Percentiles rank a stretch among this genome's conserved stretches.
These are phyloP conservation scores for Cyclotella atomus DNA, from an alignment of 108 stramenopile species.

Conservation along the genomic window DNA sequence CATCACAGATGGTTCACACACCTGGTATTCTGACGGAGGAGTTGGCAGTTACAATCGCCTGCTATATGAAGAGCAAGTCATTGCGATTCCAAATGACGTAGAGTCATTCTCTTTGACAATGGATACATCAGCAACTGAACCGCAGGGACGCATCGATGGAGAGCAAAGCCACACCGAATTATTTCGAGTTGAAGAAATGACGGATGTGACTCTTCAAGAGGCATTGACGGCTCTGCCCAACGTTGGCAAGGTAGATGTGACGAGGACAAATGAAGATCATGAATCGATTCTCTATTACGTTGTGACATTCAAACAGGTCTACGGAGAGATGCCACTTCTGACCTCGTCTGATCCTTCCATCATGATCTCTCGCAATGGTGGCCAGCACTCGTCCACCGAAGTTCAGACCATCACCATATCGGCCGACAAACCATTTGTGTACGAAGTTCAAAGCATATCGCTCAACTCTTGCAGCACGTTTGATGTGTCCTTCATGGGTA, in stretches of 20 bases:
- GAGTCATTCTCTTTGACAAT: constrained; percentile 43
- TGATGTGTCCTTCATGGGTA: constrained; percentile 33
- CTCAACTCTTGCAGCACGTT: constrained; percentile 24
- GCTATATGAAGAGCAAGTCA: constrained; percentile 62
- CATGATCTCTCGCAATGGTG: constrained; percentile 33
- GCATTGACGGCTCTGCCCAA: constrained; percentile 54
- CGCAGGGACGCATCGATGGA: constrained; percentile 37
- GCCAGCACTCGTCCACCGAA: constrained; percentile 69
- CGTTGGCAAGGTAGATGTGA: constrained; percentile 67
- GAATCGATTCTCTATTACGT: constrained; percentile 19
- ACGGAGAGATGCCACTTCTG: constrained; percentile 60
- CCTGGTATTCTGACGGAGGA: constrained; percentile 57
- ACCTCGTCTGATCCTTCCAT: constrained; percentile 34
- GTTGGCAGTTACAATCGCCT: constrained; percentile 62
- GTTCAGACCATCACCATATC: constrained; percentile 75
- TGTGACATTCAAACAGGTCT: constrained; percentile 54
- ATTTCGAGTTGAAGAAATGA: constrained; percentile 24
- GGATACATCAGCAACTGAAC: constrained; percentile 26
- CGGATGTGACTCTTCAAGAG: constrained; percentile 43
- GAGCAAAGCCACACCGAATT: constrained; percentile 23
- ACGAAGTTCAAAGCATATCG: constrained; percentile 62
- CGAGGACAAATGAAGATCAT: constrained; percentile 27
- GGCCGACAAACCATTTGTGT: constrained; percentile 59
- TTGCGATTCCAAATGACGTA: constrained; percentile 27
- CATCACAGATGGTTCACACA: constrained; percentile 47